These are phyloP conservation scores for Rhododendron mucronatum DNA, from an alignment of 148 eudicot species.

Conservation along the genomic window DNA sequence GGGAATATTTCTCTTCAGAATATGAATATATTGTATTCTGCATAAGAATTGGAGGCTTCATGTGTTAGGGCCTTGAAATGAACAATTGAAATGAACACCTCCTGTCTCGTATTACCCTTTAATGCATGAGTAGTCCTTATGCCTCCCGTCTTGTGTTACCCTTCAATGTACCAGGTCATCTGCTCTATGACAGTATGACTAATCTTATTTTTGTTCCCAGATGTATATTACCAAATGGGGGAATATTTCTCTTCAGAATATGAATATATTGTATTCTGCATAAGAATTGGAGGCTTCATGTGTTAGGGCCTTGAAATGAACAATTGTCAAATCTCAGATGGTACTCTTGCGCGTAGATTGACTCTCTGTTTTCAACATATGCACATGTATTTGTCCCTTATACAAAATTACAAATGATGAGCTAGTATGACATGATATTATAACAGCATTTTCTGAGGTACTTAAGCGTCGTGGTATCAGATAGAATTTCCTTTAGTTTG, in stretches of 20 bases:
- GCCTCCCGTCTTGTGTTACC: no score
- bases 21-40: background rate
- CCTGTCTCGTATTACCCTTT: background rate
- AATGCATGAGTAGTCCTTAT: no score
- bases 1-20: conserved; percentile 2
- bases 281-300: background rate
- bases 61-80: background rate
- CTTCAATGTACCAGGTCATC: background rate
- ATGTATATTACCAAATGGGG: background rate
- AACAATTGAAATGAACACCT: no score
- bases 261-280: background rate
- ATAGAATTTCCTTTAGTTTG: background rate
- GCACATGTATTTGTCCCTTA: background rate
- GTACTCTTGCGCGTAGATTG: background rate
- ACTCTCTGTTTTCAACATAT: background rate
- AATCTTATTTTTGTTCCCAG: background rate
- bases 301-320: background rate
- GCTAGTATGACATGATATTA: background rate
- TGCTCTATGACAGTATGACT: background rate
- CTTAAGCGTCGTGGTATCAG: background rate
- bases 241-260: background rate
- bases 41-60: background rate
- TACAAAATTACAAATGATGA: background rate
- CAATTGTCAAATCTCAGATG: background rate
- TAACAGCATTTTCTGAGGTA: background rate